phyloP scores from a whole-genome alignment of 2,329 filamentous ascomycete genomes.

The Allantophomopsis cytisporea region DNA sequence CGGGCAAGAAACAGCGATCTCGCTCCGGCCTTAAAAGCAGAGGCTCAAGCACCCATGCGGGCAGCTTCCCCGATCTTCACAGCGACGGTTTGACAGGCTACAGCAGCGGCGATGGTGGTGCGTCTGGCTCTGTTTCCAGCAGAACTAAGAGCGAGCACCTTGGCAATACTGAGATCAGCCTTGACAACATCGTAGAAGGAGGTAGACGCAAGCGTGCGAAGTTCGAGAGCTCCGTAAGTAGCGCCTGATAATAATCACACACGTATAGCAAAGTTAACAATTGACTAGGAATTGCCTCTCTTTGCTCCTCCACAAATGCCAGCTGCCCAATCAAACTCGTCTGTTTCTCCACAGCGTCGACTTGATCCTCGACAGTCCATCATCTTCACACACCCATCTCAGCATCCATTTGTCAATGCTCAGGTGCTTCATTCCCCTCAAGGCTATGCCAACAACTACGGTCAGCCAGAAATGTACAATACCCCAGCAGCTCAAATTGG shows the following conservation, averaged over 20 bases:
- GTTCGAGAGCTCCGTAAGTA: constrained; percentile 89
- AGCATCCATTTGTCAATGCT: constrained; percentile 68
- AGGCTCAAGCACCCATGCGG: constrained; percentile 33
- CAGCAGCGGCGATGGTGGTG: constrained; percentile 70
- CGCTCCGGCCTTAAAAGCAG: constrained; percentile 56
- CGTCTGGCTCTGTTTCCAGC: constrained; percentile 61
- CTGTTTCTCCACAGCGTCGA: constrained; percentile 80
- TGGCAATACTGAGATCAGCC: constrained; percentile 90
- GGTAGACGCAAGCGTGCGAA: constrained; percentile 90
- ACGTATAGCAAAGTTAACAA: too few relatives aligned
- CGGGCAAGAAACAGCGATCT: constrained; percentile 52
- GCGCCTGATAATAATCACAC: neutral
- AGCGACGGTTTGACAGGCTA: constrained; percentile 60
- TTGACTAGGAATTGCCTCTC: constrained; percentile 71
- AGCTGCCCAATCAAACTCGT: constrained; percentile 91
- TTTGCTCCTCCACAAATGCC: constrained; percentile 93
- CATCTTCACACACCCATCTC: constrained; percentile 62
- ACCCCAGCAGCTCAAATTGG: constrained; percentile 48
- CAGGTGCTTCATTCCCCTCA: constrained; percentile 76
- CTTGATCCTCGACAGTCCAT: constrained; percentile 59
- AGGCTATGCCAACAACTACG: constrained; percentile 46
- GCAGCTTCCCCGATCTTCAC: constrained; percentile 40
- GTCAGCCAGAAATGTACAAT: constrained; percentile 43
- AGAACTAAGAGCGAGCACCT: constrained; percentile 72
- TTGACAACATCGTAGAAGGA: constrained; percentile 96